Percentiles rank a stretch among this genome's conserved stretches.
Evolutionary conservation across 345 rosid genomes (phyloP).

Genomic region (Boechera stricta): DNA sequence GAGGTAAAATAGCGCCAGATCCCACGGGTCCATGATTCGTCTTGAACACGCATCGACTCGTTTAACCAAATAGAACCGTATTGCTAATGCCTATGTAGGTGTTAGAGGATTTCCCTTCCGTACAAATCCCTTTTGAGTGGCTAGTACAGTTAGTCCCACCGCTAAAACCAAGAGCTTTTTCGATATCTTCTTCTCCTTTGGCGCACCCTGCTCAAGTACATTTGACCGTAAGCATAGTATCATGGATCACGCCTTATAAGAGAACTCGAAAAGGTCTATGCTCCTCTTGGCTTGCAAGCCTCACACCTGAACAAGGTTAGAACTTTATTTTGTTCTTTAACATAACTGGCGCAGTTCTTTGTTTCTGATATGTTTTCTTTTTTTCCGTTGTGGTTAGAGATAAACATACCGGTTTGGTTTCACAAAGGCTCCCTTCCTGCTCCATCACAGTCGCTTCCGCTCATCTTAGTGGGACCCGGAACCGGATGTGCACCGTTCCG

Average conservation of each 20-base stretch:
- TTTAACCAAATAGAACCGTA: background rate
- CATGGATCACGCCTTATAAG: slow-evolving; percentile 89
- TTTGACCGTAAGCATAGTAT: slow-evolving; percentile 79
- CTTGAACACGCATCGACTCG: slow-evolving; percentile 4
- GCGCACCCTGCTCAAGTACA: slow-evolving; percentile 87
- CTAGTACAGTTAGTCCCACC: slow-evolving; percentile 91
- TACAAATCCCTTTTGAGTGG: slow-evolving; percentile 93
- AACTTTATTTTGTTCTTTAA: background rate
- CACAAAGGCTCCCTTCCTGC: slow-evolving; percentile 79
- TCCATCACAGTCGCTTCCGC: slow-evolving; percentile 73
- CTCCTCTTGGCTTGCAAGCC: slow-evolving; percentile 84
- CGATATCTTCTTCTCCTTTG: slow-evolving; percentile 84
- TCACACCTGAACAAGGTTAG: slow-evolving; percentile 69
- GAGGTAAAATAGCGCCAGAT: slow-evolving; percentile 59
- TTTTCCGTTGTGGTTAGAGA: slow-evolving; percentile 50
- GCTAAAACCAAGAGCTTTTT: slow-evolving; percentile 80
- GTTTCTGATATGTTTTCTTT: slow-evolving; percentile 9
- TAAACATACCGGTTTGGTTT: slow-evolving; percentile 77
- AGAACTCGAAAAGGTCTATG: slow-evolving; percentile 81
- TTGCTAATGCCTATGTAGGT: slow-evolving; percentile 55
- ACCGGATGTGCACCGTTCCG: slow-evolving; percentile 98
- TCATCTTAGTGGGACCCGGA: slow-evolving; percentile 89
- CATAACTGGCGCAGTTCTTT: slow-evolving; percentile 18
- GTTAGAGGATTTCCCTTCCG: slow-evolving; percentile 93
- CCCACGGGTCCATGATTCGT: slow-evolving; percentile 7